These are phyloP conservation scores for Copromyces sp. DNA, from an alignment of 495 filamentous ascomycete species.

Conservation along the genomic window DNA sequence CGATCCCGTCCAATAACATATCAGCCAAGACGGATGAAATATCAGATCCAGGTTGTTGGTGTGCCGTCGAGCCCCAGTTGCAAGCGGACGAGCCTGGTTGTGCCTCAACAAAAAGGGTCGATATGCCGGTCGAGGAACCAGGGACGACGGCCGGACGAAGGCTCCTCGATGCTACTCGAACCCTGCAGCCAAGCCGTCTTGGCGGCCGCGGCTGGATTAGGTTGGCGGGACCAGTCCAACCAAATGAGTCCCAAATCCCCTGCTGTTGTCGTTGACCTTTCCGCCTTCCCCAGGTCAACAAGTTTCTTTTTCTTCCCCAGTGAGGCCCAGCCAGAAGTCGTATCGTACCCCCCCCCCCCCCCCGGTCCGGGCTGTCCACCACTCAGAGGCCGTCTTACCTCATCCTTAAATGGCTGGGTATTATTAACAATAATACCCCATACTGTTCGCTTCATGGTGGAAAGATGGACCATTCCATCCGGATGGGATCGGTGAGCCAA, in stretches of 20 bases:
- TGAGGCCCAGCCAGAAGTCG: neutral
- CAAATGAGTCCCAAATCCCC: neutral
- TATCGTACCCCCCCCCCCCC: neutral
- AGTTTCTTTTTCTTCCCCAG: constrained; percentile 6
- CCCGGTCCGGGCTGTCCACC: neutral
- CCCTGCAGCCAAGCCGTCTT: constrained; percentile 12
- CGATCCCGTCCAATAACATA: constrained; percentile 7
- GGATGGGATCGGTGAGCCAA: neutral
- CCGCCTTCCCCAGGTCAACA: neutral
- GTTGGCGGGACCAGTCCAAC: constrained; percentile 1
- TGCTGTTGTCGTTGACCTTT: neutral
- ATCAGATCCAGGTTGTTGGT: constrained; percentile 18
- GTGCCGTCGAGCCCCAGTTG: neutral
- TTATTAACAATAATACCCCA: constrained; percentile 2
- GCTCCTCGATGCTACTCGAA: constrained; percentile 1
- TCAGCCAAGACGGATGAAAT: constrained; percentile 23
- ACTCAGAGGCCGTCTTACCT: neutral
- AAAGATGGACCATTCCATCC: neutral
- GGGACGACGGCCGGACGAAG: neutral
- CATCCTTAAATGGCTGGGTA: constrained; percentile 4
- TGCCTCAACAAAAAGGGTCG: neutral
- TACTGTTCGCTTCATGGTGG: constrained; percentile 2
- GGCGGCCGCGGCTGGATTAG: constrained; percentile 15
- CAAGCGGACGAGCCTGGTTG: neutral
- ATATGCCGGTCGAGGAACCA: neutral